Base-by-base conservation (phyloP, 2,329 filamentous ascomycete genomes). In the Aureobasidium vineae region DNA sequence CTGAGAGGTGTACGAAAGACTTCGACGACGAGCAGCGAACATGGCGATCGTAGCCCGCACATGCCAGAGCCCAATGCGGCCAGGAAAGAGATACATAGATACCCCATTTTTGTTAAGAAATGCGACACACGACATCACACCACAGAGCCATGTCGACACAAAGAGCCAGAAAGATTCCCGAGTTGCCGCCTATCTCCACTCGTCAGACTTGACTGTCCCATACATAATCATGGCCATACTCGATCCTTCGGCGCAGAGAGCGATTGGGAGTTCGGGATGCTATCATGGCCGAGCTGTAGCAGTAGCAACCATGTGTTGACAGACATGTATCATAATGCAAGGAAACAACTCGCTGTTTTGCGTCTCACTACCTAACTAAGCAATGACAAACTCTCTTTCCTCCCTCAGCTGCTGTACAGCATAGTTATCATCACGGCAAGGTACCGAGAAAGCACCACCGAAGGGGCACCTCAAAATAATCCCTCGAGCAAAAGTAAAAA, bases 71-170 rank as follows among this genome's bases (percentile, higher is more conserved):
- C 41, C 16, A 33, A 26, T 26, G 56, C 26, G 38, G 19, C 21
- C 26, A 41, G 53, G 21, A 45, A 45, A 36, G 41, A 61, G 57
- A 61, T 13, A 43, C n/a, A 49, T 49, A 61, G 57, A 61, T 61
- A 61, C 43, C 57, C 57, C 41, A 6, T n/a, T 19, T 28, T 47
- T 38, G 40, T 59, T 26, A 33, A 59, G 28, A 49, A 1, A 60
- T 36, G 56, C 40, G 56, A 60, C 41, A 60, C 41, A 49, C 57
- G 57, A 61, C 28, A 26, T 56, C 15, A 56, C 36, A 56, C 21
- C 36, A 56, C 53, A 11, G 28, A 38, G 15, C 10, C n/a, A 26
- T 23, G 33, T 13, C 19, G n/a, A 8, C n/a, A 38, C 31, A 7
- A 15, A n/a, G 49, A n/a, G 28, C 26, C 7, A 33, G 16, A 16